Base-by-base conservation (phyloP, 495 filamentous ascomycete species). In the Hyaloscypha variabilis region DNA sequence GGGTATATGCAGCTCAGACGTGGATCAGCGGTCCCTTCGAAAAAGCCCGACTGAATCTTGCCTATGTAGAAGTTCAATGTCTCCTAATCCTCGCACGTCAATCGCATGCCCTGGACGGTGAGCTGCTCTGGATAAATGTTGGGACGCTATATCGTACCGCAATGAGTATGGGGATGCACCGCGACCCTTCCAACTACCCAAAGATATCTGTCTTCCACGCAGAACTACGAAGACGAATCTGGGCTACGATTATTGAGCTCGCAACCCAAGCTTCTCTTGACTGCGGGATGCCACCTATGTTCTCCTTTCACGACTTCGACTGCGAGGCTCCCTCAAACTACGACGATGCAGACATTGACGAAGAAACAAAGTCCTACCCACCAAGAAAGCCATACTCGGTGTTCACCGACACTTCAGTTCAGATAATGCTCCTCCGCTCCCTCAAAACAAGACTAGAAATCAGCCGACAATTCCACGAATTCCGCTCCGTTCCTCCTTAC, bases 171-270 rank as follows among this genome's bases (percentile, higher is more conserved):
- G 84, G 85, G 2, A 63, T 88, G 19, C 85, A 90, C 66, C 82
- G 83, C 5, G 84, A 87, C 66, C 87, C 87, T 0, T 76, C 76
- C 23, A 74, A 82, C 39, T 82, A 87, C 54, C 77, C 76, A 1
- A 72, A 72, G 31, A 82, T 83, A 74, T 66, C 79, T 1, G 49
- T 74, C 0, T 76, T 84, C 23, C 80, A 83, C 64, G 77, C 77
- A 5, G 86, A 90, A 64, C 58, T 87, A 28, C 83, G 86, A 3
- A 80, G 87, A 55, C 75, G 87, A 24, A 62, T 89, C 3, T 90
- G 88, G 88, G 79, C 80, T 17, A 88, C 86, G 4, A 82, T 90
- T 28, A 68, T 89, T 21, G 88, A 90, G 62, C 67, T 89, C 29
- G 75, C 76, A 58, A 67, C 87, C 2, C 87, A 89, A 67, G 78